Conservation (phyloP, 192 early-diverging fungal genomes). For the Coemansia erecta region DNA sequence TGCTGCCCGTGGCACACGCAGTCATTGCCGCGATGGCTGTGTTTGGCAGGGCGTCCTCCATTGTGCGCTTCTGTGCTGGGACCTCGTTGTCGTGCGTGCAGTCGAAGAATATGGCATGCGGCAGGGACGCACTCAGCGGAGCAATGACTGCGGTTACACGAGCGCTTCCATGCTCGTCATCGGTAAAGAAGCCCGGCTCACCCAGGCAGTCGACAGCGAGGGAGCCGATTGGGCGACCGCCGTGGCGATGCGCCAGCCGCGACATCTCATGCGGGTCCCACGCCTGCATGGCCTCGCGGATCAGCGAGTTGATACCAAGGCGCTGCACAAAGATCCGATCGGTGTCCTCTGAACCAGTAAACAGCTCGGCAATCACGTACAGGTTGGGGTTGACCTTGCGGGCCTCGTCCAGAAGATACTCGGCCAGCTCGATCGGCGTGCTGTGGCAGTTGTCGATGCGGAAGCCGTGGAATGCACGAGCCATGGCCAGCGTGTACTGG, state of each 20-base stretch:
- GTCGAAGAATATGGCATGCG: conserved; percentile 97
- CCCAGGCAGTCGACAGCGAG: conserved; percentile 72
- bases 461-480: conserved; percentile 89
- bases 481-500: conserved; percentile 85
- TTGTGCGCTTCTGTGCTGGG: conserved; percentile 85
- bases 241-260: conserved; percentile 85
- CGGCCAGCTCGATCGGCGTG: conserved; percentile 91
- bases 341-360: conserved; percentile 94
- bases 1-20: conserved; percentile 88
- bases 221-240: conserved; percentile 87
- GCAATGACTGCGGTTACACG: conserved; percentile 57
- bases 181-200: conserved; percentile 42
- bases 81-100: conserved; percentile 99
- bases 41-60: conserved; percentile 90
- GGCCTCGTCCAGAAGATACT: conserved; percentile 88
- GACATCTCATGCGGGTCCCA: conserved; percentile 91
- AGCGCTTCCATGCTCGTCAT: conserved; percentile 52
- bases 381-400: conserved; percentile 82
- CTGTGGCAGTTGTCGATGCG: conserved; percentile 99
- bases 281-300: conserved; percentile 97
- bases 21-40: conserved; percentile 88
- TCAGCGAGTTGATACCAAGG: conserved; percentile 94
- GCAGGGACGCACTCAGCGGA: conserved; percentile 71
- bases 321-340: conserved; percentile 90
- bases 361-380: conserved; percentile 97